Base-by-base conservation (phyloP, 2,329 filamentous ascomycete species). In the Arthrinium puccinioides region DNA sequence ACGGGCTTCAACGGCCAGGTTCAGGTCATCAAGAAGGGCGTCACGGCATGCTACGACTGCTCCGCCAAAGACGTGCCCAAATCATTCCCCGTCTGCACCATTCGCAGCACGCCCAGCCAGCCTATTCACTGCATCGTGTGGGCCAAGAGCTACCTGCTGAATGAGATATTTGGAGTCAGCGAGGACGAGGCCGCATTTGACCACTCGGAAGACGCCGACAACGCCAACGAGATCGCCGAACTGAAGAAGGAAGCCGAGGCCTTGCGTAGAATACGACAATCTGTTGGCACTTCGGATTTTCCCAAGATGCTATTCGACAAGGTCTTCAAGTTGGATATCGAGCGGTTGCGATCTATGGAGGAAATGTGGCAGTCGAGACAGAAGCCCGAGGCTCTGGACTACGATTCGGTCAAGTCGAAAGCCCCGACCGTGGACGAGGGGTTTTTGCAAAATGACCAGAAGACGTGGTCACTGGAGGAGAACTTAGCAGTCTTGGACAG, bases 81-180 rank as follows among this genome's bases (percentile, higher is more conserved):
- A 59, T 84, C 84, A 2, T 97, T 94, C 54, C 89, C 92, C 2
- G 89, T 97, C 28, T 98, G 92, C 66, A 98, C 92, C 2, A 97
- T 98, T 51, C 79, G 92, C 58, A 96, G 87, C 59, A 98, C 89
- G 0, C 92, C 92, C 0, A 94, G 85, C 47, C 90, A 97, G 53
- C 87, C 90, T 1, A 97, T 98, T 29, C 92, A 98, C 63, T 97
- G 92, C 65, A 98, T 98, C 44, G 90, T 98, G 3, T 98, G 92
- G 92, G 90, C 78, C 15, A 98, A 97, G 65, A 95, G 88, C 58
- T 98, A 97, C 59, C 72, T 98, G 8, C 76, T 98, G 43, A 92
- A 87, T 47, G 92, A 98, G 60, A 80, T 98, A 7, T 98, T 96
- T 50, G 92, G 92, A 14, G 78, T 79, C 4, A 94, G 87, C 50